Base-by-base conservation (phyloP, 208 protist genomes). In the Novymonas esmeraldas region DNA sequence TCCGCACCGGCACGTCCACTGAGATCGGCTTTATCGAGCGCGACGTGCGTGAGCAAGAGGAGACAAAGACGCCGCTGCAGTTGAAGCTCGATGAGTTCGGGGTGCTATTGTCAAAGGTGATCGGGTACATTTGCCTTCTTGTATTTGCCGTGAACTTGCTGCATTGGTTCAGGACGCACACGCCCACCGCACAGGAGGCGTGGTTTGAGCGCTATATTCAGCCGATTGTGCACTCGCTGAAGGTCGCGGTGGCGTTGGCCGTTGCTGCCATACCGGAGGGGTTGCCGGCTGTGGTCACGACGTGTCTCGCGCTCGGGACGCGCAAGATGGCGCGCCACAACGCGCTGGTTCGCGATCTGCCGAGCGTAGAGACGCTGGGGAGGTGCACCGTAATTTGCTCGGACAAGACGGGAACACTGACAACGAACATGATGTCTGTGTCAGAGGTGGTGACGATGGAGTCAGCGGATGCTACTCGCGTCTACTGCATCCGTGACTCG, bases 381-480 rank as follows among this genome's bases (percentile, higher is more conserved):
- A 94, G 95, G 51, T 98, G 94, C 64, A 98, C 96, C 22, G 94
- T 99, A 11, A 99, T 99, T 71, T 99, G 98, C 84, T 98, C 92
- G 7, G 98, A 99, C 81, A 99, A 99, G 80, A 99, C 98, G 5
- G 98, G 99, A 13, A 99, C 98, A 0, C 85, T 99, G 34, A 99
- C 99, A 11, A 98, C 94, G 14, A 99, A 99, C 76, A 91, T 97
- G 76, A 99, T 99, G 98, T 92, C 93, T 16, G 96, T 98, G 11
- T 29, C 79, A 18, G 55, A 92, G 20, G 71, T 94, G 4, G 72
- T 78, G 29, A 95, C 90, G 1, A 20, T 89, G 10, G 48, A 74
- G 1, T 2, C 45, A 0, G 20, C 67, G 29, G 50, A 39, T 6
- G 62, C 39, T 0, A 3, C 76, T 2, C n/a, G 50, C 20, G 62